phyloP scores from a whole-genome alignment of 2,329 filamentous ascomycete genomes.

The Didymella exigua region DNA sequence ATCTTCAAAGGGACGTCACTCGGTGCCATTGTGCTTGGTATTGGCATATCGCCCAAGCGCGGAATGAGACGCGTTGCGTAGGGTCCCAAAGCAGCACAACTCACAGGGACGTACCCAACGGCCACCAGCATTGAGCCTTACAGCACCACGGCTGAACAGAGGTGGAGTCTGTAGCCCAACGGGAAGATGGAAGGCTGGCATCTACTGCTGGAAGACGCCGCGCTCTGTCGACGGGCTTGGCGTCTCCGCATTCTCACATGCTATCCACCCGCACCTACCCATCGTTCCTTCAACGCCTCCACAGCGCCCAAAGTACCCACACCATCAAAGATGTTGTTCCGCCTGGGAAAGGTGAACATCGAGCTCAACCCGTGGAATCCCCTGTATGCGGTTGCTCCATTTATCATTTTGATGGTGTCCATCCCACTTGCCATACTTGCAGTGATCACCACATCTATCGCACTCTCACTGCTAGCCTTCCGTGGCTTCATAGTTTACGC shows the following conservation, averaged over 20 bases:
- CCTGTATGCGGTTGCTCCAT: slow-evolving; percentile 43
- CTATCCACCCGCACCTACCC: neutral
- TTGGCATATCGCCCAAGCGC: slow-evolving; percentile 32
- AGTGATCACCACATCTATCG: slow-evolving; percentile 47
- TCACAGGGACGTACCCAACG: neutral
- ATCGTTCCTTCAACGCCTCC: neutral
- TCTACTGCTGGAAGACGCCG: neutral
- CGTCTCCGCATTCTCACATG: slow-evolving; percentile 29
- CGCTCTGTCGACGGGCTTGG: slow-evolving; percentile 11
- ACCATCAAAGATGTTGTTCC: slow-evolving; percentile 21
- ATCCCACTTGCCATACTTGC: slow-evolving; percentile 50
- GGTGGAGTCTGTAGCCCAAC: neutral
- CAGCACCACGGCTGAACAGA: neutral
- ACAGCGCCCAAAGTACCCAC: neutral
- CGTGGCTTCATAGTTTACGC: slow-evolving; percentile 51
- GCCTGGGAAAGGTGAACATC: slow-evolving; percentile 17
- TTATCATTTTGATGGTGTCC: slow-evolving; percentile 46
- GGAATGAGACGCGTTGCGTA: slow-evolving; percentile 24
- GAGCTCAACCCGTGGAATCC: slow-evolving; percentile 35
- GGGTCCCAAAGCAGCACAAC: slow-evolving; percentile 1
- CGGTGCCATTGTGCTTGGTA: slow-evolving; percentile 32
- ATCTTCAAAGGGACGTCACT: slow-evolving; percentile 46
- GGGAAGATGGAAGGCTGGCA: neutral
- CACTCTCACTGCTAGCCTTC: slow-evolving; percentile 46
- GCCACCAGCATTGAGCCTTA: neutral